Base-by-base conservation (phyloP, 2,329 filamentous ascomycete species). In the Monilinia fructicola region DNA sequence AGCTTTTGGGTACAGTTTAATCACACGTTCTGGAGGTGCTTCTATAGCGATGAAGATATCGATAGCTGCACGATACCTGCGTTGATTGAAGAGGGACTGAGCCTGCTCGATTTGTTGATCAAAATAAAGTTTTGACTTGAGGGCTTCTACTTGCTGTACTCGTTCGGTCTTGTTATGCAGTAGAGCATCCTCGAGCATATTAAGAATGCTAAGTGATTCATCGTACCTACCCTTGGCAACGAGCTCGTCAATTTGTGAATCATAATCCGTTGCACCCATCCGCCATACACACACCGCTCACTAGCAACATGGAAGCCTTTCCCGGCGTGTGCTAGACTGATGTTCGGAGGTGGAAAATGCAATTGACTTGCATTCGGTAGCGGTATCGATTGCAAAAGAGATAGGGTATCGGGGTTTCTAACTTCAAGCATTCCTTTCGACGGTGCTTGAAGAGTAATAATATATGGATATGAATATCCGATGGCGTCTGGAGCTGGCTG, bases 381-480 rank as follows among this genome's bases (percentile, higher is more conserved):
- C 9, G 87, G 82, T 62, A 99, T 89, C 0, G 87, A 92, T 78
- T 99, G 95, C 23, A 99, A 81, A 21, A 97, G 80, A n/a, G 89
- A 95, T 55, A 98, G 80, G 0, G 94, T 98, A 67, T 95, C 90
- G 0, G 95, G 94, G 74, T 97, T 99, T 52, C 95, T 86, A 48
- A 99, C 90, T 78, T 99, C 95, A 14, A 99, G 81, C 0, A 86
- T 87, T 3, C 94, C 93, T 77, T 95, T 96, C 1, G 90, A 84
- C 0, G 92, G 87, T 10, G 92, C 83, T 75, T 96, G 93, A 18
- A 99, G 81, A 12, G 93, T 91, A 59, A 99, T 82, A 65, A 99
- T 88, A 76, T 97, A 99, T 0, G 95, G 95, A 76, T 99, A 99
- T 28, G 93, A 97, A 77, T 97, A 99, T 28, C 94, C 95, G 67